Evolutionary conservation across 192 early-diverging fungal species (phyloP).

Genomic region (Coemansia aciculifera): DNA sequence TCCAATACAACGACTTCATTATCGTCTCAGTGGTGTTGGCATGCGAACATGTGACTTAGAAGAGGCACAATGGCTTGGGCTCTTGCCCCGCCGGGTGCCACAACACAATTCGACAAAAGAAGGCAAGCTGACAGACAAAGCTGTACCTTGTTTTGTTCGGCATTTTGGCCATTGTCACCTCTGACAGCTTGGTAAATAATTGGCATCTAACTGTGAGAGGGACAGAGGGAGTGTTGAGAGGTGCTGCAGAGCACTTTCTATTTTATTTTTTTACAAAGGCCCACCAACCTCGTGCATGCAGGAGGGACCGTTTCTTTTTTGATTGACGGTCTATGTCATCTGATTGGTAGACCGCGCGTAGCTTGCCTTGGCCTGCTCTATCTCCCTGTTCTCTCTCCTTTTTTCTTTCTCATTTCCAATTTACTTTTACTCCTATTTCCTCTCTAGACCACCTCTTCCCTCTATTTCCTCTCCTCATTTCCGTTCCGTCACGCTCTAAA

Average conservation of each 20-base stretch:
- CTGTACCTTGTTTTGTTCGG: background rate
- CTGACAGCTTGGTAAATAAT: background rate
- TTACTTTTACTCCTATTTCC: constrained; percentile 1
- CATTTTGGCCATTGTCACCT: background rate
- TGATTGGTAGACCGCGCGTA: constrained; percentile 16
- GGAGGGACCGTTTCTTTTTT: constrained; percentile 19
- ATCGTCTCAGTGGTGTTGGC: background rate
- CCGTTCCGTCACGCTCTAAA: background rate
- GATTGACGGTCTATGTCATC: constrained; percentile 3
- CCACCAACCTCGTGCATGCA: constrained; percentile 11
- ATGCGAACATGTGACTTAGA: background rate
- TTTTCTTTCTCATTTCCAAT: background rate
- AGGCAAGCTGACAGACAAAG: background rate
- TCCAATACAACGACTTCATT: too few species aligned
- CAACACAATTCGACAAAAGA: background rate
- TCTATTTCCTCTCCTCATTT: constrained; percentile 1
- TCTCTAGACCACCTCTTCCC: constrained; percentile 7
- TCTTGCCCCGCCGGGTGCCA: background rate
- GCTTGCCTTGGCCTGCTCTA: background rate
- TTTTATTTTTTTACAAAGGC: constrained; percentile 1
- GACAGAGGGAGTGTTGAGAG: background rate
- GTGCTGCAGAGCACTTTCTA: background rate
- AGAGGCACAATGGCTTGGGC: background rate
- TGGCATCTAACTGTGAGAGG: background rate
- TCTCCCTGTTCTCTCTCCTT: background rate